Evolutionary conservation across 2,329 filamentous ascomycete species (phyloP).

Genomic region (Dothistroma pini): DNA sequence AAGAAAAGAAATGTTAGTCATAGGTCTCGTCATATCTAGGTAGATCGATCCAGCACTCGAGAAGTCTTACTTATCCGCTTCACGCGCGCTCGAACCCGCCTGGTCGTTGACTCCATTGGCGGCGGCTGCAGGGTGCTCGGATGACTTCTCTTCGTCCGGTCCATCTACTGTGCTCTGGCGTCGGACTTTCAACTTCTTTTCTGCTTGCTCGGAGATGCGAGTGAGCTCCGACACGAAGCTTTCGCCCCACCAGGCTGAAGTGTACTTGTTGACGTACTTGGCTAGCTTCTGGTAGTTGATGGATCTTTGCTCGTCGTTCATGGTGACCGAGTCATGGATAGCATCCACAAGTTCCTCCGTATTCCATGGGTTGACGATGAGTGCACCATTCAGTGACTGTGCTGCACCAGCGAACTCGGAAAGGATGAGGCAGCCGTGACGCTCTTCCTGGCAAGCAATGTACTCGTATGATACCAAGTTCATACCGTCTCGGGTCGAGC

Average conservation of each 20-base stretch:
- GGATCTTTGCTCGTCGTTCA: conserved; percentile 82
- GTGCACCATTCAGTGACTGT: conserved; percentile 85
- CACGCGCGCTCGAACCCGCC: conserved; percentile 14
- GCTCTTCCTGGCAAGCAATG: conserved; percentile 86
- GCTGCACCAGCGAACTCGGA: conserved; percentile 96
- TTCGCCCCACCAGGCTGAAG: conserved; percentile 91
- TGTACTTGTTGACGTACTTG: conserved; percentile 96
- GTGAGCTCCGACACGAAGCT: conserved; percentile 84
- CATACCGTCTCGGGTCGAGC: conserved; percentile 97
- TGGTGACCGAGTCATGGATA: conserved; percentile 94
- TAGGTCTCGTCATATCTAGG: conserved; percentile 6
- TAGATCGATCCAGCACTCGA: conserved; percentile 5
- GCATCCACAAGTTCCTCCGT: conserved; percentile 91
- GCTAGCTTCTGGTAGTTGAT: conserved; percentile 88
- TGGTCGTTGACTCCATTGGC: conserved; percentile 18
- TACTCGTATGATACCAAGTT: conserved; percentile 98
- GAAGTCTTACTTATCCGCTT: conserved; percentile 23
- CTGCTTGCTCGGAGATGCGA: conserved; percentile 52
- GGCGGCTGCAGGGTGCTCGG: conserved; percentile 15
- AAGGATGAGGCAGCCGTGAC: conserved; percentile 89
- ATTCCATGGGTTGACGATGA: conserved; percentile 98
- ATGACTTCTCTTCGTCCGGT: conserved; percentile 16
- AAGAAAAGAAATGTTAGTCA: conserved; percentile 20
- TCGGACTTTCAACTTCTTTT: conserved; percentile 47
- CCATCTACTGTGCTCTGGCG: conserved; percentile 21